Evolutionary conservation across 441 rosid genomes (phyloP), one percentile per base, ranked within the genome.

Genomic region (Gossypium schwendimanii): DNA sequence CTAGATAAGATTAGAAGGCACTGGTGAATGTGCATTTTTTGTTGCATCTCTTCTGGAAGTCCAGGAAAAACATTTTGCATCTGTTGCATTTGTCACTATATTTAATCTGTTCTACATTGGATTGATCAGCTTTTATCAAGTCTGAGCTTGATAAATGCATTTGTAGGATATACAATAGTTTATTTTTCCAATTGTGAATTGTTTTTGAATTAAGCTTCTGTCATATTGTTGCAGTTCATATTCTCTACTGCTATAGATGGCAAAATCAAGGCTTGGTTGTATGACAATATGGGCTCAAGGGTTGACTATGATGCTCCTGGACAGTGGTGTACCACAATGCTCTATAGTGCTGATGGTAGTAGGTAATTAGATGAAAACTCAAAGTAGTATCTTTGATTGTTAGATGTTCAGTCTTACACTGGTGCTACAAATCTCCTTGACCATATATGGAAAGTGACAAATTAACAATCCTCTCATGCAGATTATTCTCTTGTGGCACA

Each of bases 301-400:
- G 85, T 82, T 52, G 85, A 82, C 73, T 82, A 82, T 65, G 82
- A 82, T 64, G 85, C 85, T 74, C 82, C 85, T 33, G 85, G 85
- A 31, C 71, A 26, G 18, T 63, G 82, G 81, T 72, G 82, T 31
- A 82, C 84, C 7, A 79, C 64, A 5, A 82, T 82, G 85, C 81
- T 72, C 45, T 82, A 82, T 65, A 82, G 79, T 64, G 85, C 81
- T 45, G 85, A 82, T 7, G 82, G 85, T 31, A 82, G 77, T 64
- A 74, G 85, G 85, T 82, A 52, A 73, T 76, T 31, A 69, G 52
- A 74, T 28, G 52, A 69, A 44, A 23, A 59, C 20, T 14, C 33
- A 9, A 20, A 23, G 3, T 39, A 72, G 10, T 10, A 33, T 60
- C 20, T 57, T 36, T 12, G 28, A 66, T 36, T 33, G 26, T 24